Base-by-base conservation (phyloP, 306 rosid genomes). In the Vigna unguiculata region DNA sequence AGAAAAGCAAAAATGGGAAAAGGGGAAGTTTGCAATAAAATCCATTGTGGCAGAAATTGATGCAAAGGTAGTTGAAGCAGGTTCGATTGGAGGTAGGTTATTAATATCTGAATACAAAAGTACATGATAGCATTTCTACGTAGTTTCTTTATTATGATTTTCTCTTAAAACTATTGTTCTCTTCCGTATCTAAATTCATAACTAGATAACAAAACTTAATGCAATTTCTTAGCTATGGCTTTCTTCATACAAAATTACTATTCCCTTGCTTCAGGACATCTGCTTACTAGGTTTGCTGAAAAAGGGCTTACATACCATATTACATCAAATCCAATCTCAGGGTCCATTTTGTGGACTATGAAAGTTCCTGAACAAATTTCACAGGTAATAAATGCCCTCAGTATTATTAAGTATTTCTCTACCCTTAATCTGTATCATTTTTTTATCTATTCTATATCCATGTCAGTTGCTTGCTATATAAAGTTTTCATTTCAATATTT, bases 261-360 rank as follows among this genome's bases (percentile, higher is more conserved):
- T 61, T 20, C 49, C 68, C 79, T 66, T 57, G 69, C 55, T 71
- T 70, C 82, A 94, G 98, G 97, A 70, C 93, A 82, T 77, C 83
- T 94, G 85, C 94, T 94, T 43, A 83, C 93, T 58, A 89, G 91
- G 88, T 89, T 94, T 86, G 89, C 93, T 51, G 98, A 94, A 86
- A 94, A 86, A 25, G 98, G 95, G 58, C 74, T 92, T 67, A 74
- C 85, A 13, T 94, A 87, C 82, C 96, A 88, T 45, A 85, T 94
- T 74, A 87, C 92, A 40, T 90, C 98, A 52, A 94, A 94, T 86
- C 92, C 91, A 41, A 84, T 94, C 40, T 78, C 89, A 80, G 89
- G 91, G 62, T 92, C 98, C 78, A 94, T 94, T 69, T 28, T 92
- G 71, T 94, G 98, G 98, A 88, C 86, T 40, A 92, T 94, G 96